Evolutionary conservation across 2,329 filamentous ascomycete genomes (phyloP).

Genomic region (Tricladium varicosporioides): DNA sequence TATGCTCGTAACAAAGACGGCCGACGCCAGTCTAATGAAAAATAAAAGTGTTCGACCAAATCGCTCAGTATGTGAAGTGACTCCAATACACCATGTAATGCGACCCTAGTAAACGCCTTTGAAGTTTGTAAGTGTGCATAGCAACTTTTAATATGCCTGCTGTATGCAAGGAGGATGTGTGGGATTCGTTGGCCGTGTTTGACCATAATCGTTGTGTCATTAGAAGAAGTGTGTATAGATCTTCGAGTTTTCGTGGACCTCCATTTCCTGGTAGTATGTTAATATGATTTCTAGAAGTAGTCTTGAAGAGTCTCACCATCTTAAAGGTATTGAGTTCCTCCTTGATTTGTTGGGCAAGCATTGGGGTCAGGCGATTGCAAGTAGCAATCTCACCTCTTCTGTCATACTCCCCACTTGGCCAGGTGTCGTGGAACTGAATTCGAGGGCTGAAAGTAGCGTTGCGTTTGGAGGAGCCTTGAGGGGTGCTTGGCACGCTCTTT

Average conservation of each 20-base stretch:
- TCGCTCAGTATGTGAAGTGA: conserved; percentile 35
- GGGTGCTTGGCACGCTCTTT: conserved; percentile 78
- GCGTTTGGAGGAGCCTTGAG: conserved; percentile 59
- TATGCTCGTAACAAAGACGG: conserved; percentile 29
- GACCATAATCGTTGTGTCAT: conserved; percentile 44
- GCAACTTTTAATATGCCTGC: conserved; percentile 27
- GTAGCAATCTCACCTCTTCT: conserved; percentile 94
- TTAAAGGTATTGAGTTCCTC: conserved; percentile 99
- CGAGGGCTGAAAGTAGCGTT: conserved; percentile 82
- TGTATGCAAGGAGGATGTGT: conserved; percentile 22
- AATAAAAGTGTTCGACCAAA: conserved; percentile 31
- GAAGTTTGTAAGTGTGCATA: conserved; percentile 29
- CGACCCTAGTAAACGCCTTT: conserved; percentile 31
- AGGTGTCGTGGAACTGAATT: conserved; percentile 94
- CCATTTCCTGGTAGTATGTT: conserved; percentile 80
- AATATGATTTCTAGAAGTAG: conserved; percentile 33
- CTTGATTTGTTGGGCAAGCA: conserved; percentile 98
- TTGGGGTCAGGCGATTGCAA: conserved; percentile 94
- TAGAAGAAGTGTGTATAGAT: conserved; percentile 99
- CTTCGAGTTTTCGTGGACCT: conserved; percentile 98
- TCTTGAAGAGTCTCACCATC: conserved; percentile 65
- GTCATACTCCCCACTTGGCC: conserved; percentile 94
- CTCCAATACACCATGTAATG: conserved; percentile 36
- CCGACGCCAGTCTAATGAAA: conserved; percentile 34
- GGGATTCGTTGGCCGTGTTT: conserved; percentile 23